These are phyloP conservation scores for Podaxis rugospora DNA, from an alignment of 768 basidiomycete genomes.

Conservation along the genomic window DNA sequence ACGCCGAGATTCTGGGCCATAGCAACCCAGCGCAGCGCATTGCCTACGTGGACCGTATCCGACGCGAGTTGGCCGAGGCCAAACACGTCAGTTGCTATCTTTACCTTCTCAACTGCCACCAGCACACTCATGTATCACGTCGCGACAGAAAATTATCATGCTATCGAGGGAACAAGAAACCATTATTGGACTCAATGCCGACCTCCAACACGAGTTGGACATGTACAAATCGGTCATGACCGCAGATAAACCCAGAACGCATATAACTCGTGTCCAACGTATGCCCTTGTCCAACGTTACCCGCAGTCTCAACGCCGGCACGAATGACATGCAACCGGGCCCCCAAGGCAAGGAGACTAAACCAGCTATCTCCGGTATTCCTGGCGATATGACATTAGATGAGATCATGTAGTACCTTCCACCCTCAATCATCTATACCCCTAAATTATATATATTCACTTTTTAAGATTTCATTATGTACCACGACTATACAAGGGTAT, in stretches of 20 bases:
- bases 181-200: slow-evolving; percentile 36
- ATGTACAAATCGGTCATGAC: slow-evolving; percentile 56
- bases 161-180: slow-evolving; percentile 46
- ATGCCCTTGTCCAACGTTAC: slow-evolving; percentile 42
- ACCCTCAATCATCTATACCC: background rate
- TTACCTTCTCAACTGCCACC: background rate
- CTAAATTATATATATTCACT: background rate
- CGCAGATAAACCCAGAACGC: slow-evolving; percentile 49
- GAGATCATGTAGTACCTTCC: slow-evolving; percentile 27
- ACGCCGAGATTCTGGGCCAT: slow-evolving; percentile 83
- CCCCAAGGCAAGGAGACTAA: slow-evolving; percentile 11
- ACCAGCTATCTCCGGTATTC: slow-evolving; percentile 14
- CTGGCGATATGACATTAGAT: slow-evolving; percentile 50
- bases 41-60: slow-evolving; percentile 79
- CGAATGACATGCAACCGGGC: slow-evolving; percentile 3
- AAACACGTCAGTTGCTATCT: slow-evolving; percentile 61
- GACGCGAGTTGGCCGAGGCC: slow-evolving; percentile 72
- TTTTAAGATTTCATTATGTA: background rate
- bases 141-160: slow-evolving; percentile 41
- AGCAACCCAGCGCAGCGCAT: slow-evolving; percentile 83
- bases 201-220: slow-evolving; percentile 49
- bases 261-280: slow-evolving; percentile 47
- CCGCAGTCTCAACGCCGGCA: slow-evolving; percentile 29
- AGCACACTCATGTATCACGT: background rate
- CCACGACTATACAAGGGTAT: background rate